A percentile compares a stretch with the other conserved stretches of the same genome.
Conservation (phyloP, 257 asterid genomes). For the Solanum ossicruentum region DNA sequence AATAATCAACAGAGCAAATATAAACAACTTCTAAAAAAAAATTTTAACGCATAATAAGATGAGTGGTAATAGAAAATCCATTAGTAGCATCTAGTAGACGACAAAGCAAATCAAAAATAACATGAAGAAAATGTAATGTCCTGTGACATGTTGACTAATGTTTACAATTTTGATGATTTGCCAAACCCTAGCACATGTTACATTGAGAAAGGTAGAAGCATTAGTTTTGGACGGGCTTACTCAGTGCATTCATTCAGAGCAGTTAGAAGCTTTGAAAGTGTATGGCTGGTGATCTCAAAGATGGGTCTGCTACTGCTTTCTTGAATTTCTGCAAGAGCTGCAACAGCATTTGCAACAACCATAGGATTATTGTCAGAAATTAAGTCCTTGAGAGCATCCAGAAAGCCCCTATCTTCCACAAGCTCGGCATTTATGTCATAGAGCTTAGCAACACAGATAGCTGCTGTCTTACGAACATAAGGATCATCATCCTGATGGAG, state of each 20-base stretch:
- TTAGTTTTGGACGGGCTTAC: slow-evolving; percentile 29
- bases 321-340: slow-evolving; percentile 98
- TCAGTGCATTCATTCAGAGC: slow-evolving; percentile 99
- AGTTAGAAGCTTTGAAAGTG: slow-evolving; percentile 94
- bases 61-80: neutral
- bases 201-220: neutral
- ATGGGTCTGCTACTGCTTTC: slow-evolving; percentile 79
- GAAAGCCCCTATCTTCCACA: slow-evolving; percentile 97
- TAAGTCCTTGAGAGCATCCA: slow-evolving; percentile 95
- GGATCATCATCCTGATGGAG: slow-evolving; percentile 92
- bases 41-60: neutral
- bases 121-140: neutral
- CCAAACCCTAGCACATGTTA: neutral
- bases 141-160: neutral
- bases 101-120: neutral
- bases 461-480: slow-evolving; percentile 99
- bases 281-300: slow-evolving; percentile 91
- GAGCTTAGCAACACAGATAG: slow-evolving; percentile 98
- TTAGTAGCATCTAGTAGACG: neutral
- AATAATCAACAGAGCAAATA: neutral
- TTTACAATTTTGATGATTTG: neutral
- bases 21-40: neutral
- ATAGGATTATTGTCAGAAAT: slow-evolving; percentile 98
- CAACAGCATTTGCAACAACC: slow-evolving; percentile 99
- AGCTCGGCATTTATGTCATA: slow-evolving; percentile 97